Evolutionary conservation across 2,329 filamentous ascomycete genomes (phyloP), one percentile per base, ranked within the genome.

Genomic region (Ascochyta koolunga): DNA sequence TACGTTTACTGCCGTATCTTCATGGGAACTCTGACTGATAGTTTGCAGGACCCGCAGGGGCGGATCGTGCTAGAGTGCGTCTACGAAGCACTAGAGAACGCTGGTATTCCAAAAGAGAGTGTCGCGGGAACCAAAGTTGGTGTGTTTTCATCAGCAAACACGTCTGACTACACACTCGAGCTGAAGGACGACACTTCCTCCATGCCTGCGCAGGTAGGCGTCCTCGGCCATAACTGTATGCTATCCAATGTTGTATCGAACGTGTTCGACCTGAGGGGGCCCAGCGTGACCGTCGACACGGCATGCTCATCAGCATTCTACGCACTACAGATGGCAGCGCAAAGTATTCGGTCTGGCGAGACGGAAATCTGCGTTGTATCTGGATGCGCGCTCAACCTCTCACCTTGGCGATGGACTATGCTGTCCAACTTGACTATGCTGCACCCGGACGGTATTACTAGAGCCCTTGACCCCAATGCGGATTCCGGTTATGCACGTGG

Each of bases 401-500:
- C 64, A 24, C 65, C 65, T 1, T 64, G 66, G 29, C 64, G 61
- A 31, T 68, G 54, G 53, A 65, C 65, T 19, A 59, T 54, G 5
- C 59, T 61, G 32, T 68, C 64, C 18, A 68, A 59, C 50, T 64
- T 64, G 16, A 38, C 58, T 10, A 46, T 67, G 8, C 60, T 67
- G 27, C 60, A 62, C n/a, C 56, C 71, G 29, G 64, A 62, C 19
- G 71, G 73, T 5, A 61, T 58, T 32, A 69, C 61, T 2, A 25
- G 56, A 39, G 67, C 71, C 21, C 76, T 72, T 47, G 86, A 86
- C 60, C 66, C 76, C 15, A 77, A 78, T 3, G 86, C 84, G 18
- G 24, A 42, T 5, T 64, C 64, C 2, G 87, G 87, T 0, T 89
- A 88, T 64, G 86, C 83, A 0, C 79, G 86, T 33, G 86, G 86